Evolutionary conservation across 1,284 basidiomycete species (phyloP).

Genomic region (Trichosporon ovoides): DNA sequence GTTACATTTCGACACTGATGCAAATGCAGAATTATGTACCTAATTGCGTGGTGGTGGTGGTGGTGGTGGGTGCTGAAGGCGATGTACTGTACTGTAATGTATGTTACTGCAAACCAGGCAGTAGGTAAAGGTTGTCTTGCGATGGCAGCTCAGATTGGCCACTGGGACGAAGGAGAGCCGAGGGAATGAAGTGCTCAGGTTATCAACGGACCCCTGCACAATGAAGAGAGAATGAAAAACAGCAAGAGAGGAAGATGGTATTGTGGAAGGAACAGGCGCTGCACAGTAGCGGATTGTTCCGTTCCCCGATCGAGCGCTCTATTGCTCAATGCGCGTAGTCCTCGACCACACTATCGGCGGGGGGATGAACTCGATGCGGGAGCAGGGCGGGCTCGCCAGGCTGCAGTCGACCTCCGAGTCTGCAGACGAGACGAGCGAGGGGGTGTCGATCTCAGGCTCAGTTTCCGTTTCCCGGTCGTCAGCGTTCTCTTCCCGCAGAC

Average conservation of each 20-base stretch:
- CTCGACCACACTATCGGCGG: neutral
- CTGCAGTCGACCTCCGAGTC: conserved; percentile 23
- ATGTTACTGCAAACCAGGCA: conserved; percentile 1
- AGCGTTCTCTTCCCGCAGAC: conserved; percentile 12
- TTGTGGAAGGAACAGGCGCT: too few species aligned
- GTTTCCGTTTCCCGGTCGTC: conserved; percentile 13
- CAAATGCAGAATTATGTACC: neutral
- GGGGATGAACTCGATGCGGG: conserved; percentile 15
- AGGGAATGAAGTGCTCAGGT: neutral
- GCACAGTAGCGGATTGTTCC: neutral
- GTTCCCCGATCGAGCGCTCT: too few species aligned
- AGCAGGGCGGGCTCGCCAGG: conserved; percentile 19
- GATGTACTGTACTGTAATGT: too few species aligned
- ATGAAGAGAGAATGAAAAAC: neutral
- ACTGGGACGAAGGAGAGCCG: neutral
- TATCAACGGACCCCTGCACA: neutral
- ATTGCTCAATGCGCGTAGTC: too few species aligned
- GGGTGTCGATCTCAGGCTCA: conserved; percentile 20
- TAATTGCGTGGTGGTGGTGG: neutral
- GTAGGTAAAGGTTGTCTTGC: too few species aligned
- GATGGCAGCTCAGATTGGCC: neutral
- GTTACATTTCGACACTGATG: conserved; percentile 5
- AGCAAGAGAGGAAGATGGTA: neutral
- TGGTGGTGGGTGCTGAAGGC: neutral
- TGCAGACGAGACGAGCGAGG: conserved; percentile 21